Evolutionary conservation across 805 yeast species (phyloP).

Genomic region (Scheffersomyces ergatensis): DNA sequence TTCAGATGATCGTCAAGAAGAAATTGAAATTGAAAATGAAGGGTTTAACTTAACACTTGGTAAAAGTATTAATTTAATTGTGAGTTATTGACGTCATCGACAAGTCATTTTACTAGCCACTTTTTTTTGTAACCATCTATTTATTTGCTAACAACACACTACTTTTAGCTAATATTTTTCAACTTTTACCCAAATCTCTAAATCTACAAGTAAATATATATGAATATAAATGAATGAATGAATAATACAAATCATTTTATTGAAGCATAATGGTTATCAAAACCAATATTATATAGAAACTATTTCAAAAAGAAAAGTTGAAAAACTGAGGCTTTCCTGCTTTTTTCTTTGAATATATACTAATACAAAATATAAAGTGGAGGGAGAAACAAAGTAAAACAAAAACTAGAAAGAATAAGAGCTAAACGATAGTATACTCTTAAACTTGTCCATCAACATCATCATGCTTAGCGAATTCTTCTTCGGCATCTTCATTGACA

Average conservation of each 20-base stretch:
- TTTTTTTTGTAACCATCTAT: neutral
- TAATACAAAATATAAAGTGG: neutral
- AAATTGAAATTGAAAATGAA: slow-evolving; percentile 1
- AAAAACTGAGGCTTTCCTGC: no score
- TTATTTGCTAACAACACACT: no score
- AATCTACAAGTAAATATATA: neutral
- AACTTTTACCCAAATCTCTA: no score
- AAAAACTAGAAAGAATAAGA: neutral
- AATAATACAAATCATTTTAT: no score
- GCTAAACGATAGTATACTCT: no score
- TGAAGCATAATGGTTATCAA: neutral
- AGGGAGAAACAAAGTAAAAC: slow-evolving; percentile 1
- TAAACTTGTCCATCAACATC: slow-evolving; percentile 13
- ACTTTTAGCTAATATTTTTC: no score
- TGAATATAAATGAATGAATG: neutral
- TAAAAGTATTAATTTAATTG: neutral
- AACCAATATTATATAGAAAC: neutral
- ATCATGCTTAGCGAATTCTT: slow-evolving; percentile 51
- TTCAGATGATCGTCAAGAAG: neutral
- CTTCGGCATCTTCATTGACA: slow-evolving; percentile 51
- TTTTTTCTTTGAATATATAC: no score
- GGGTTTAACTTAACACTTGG: neutral
- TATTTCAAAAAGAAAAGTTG: no score
- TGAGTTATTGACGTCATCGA: neutral
- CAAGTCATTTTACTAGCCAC: neutral